These are phyloP conservation scores for Durotheca rogersii DNA, from an alignment of 495 filamentous ascomycete species.

Conservation along the genomic window DNA sequence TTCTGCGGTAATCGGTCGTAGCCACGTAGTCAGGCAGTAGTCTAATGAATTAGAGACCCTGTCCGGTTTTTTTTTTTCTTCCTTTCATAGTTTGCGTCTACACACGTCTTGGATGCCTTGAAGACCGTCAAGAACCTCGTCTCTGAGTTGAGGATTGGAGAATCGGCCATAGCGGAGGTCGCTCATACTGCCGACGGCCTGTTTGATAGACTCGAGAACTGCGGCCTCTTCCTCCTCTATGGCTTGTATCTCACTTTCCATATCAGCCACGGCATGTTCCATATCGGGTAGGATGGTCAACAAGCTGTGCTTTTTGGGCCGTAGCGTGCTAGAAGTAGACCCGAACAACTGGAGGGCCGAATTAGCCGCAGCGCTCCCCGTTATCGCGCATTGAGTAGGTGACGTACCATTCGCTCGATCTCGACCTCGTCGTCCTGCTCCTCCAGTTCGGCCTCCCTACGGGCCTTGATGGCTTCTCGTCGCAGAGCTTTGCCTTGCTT, in stretches of 20 bases:
- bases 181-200: conserved; percentile 69
- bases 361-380: too few relatives aligned
- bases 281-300: conserved; percentile 66
- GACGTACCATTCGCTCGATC: conserved; percentile 66
- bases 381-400: background rate
- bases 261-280: conserved; percentile 61
- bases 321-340: conserved; percentile 42
- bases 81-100: conserved; percentile 45
- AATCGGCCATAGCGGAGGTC: conserved; percentile 81
- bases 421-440: conserved; percentile 65
- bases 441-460: conserved; percentile 54
- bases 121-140: conserved; percentile 64
- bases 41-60: conserved; percentile 9
- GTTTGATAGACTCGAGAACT: conserved; percentile 60
- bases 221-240: conserved; percentile 64
- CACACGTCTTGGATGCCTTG: conserved; percentile 64
- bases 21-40: conserved; percentile 17
- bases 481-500: conserved; percentile 63
- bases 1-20: conserved; percentile 13
- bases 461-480: conserved; percentile 58
- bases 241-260: conserved; percentile 64
- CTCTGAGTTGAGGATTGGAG: conserved; percentile 56
- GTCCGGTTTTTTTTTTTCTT: conserved; percentile 7
- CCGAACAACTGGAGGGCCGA: too few relatives aligned
- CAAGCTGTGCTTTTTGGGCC: conserved; percentile 57